Base-by-base conservation (phyloP, 768 basidiomycete species). In the Mycena rebaudengoi region DNA sequence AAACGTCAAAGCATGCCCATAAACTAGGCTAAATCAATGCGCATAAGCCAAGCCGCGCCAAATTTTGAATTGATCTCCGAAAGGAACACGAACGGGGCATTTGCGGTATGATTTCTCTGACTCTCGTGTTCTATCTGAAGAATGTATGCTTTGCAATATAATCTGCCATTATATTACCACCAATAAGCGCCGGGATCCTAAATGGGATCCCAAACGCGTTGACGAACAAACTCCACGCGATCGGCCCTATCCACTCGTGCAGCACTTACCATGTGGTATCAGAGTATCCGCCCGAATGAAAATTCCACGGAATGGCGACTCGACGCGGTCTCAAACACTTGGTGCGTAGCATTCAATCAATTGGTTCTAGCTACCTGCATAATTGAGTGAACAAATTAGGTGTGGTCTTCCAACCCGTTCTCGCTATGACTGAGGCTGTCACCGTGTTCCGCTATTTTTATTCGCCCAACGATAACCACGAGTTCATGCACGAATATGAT, bases 371-470 rank as follows among this genome's bases (percentile, higher is more conserved):
- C n/a, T 6, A 5, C 43, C 26, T 5, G 14, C 10, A 12, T 4
- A 23, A 23, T 6, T 8, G 40, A 41, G 21, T 44, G 21, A 13
- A 28, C 20, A n/a, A n/a, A n/a, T 2, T 16, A 49, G 48, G 48
- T 32, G 48, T 21, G 48, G 48, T 3, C 48, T 49, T 11, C 48
- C 48, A 2, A 49, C 48, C 16, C 40, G 57, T 11, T 61, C 66
- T n/a, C 63, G 50, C 7, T 25, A 44, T n/a, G 69, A 33, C 68
- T 10, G 64, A 66, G 56, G 69, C 69, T 20, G 23, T 61, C n/a
- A 11, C 48, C 29, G 37, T 51, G 49, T 51, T 51, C 12, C 49
- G 49, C 6, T 51, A 51, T n/a, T 51, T 51, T 16, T 51, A 51
- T 21, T 51, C 49, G 18, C 49, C 49, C 1, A 51, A 51, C 49